Base-by-base conservation (phyloP, 345 rosid genomes). In the Iberis pinnata region DNA sequence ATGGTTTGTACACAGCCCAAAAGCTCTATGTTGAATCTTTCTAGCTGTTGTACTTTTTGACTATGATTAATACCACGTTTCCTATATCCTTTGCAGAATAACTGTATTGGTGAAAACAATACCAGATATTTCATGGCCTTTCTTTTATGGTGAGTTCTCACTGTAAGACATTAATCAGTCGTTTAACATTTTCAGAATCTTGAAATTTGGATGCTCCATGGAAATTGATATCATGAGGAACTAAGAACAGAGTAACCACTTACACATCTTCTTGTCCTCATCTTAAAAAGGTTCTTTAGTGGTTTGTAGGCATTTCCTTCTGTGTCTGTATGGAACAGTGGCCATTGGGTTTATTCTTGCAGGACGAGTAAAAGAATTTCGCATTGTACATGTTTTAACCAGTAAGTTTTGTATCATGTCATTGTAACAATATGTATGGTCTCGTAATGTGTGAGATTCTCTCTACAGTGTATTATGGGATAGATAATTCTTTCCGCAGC, bases 71-170 rank as follows among this genome's bases (percentile, higher is more conserved):
- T 9, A 9, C 33, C 9, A 19, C 57, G 11, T 14, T 36, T 58
- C 46, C 47, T 62, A 10, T 57, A 17, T 11, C 9, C 46, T 49
- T 71, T 70, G 71, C 86, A 89, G 97, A 89, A 89, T 52, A 86
- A 84, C 58, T 89, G 97, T 68, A 86, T 90, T 38, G 98, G 96
- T 38, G 95, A 90, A 77, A 84, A 63, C 73, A 90, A 90, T 68
- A 86, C 80, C 58, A 72, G 83, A 52, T 89, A 77, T 69, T 89
- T 89, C 68, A 41, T 86, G 82, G 97, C 88, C 69, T 89, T 89
- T 76, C 94, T 89, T 70, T 75, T 89, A 18, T 89, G 97, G 96
- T 86, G 70, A 86, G 87, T 70, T 50, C 56, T 72, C 60, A 43
- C 27, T 58, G 48, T 38, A 15, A 53, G 41, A 46, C 56, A n/a